Conservation (phyloP, 2,329 filamentous ascomycete genomes). For the Monilinia polystroma region DNA sequence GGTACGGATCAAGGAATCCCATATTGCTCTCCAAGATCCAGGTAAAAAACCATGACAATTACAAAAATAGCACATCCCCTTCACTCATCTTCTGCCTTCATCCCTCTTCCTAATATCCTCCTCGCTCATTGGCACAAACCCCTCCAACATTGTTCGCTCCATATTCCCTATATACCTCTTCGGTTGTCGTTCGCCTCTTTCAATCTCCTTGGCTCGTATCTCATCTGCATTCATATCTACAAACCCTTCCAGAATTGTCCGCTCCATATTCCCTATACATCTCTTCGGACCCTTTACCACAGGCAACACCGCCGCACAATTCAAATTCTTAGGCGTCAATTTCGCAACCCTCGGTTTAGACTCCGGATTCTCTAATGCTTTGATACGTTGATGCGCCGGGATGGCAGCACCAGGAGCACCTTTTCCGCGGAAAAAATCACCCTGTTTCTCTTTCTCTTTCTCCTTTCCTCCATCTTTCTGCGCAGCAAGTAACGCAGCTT, state of each 20-base stretch:
- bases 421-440: not conserved
- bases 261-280: constrained; percentile 8
- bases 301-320: not conserved
- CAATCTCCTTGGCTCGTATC: not conserved
- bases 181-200: not conserved
- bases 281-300: not conserved
- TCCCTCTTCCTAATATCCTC: not conserved
- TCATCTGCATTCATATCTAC: not conserved
- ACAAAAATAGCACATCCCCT: not conserved
- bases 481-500: too few species aligned
- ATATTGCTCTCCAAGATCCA: not conserved
- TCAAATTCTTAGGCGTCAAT: not conserved
- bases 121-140: not conserved
- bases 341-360: too few species aligned
- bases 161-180: constrained; percentile 23
- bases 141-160: constrained; percentile 19
- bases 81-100: not conserved
- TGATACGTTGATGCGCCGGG: not conserved
- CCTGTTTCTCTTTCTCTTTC: not conserved
- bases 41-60: not conserved
- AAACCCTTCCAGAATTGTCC: not conserved
- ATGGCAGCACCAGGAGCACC: not conserved
- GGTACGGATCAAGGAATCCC: not conserved
- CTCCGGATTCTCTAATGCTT: not conserved
- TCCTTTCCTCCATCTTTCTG: not conserved